Percentiles rank a stretch among this genome's conserved stretches.
Conservation (phyloP, 306 rosid species). For the Myrica gale region DNA sequence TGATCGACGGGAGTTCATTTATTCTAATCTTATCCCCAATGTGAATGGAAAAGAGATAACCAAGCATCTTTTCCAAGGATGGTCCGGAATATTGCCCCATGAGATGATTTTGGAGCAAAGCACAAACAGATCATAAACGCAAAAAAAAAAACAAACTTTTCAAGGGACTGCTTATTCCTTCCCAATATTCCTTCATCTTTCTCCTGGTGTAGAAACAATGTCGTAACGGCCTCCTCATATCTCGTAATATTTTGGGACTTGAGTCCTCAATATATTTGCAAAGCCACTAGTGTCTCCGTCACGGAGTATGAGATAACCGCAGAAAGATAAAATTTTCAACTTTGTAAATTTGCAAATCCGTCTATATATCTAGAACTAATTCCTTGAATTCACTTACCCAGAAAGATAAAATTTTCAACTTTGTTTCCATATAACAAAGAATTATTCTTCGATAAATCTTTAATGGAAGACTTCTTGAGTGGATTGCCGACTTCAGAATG, state of each 20-base stretch:
- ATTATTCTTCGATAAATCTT: background rate
- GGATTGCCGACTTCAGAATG: constrained; percentile 10
- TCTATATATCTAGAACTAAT: too few species aligned
- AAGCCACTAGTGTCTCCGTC: background rate
- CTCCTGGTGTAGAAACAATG: background rate
- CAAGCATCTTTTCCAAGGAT: background rate
- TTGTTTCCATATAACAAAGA: too few species aligned
- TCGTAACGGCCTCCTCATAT: too few species aligned
- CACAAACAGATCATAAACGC: background rate
- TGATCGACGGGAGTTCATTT: background rate
- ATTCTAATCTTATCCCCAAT: background rate
- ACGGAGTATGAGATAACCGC: background rate
- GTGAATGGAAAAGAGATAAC: background rate
- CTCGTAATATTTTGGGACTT: background rate
- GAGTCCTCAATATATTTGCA: background rate
- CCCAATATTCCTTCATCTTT: background rate
- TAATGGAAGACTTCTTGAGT: background rate
- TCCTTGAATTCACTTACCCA: too few species aligned
- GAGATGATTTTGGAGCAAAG: background rate
- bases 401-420: too few species aligned
- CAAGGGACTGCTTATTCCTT: background rate
- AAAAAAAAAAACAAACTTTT: background rate
- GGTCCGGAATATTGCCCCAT: background rate
- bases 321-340: too few species aligned
- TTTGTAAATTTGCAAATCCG: too few species aligned